These are phyloP conservation scores for Eutrema salsugineum DNA, from an alignment of 441 rosid species.

Conservation along the genomic window DNA sequence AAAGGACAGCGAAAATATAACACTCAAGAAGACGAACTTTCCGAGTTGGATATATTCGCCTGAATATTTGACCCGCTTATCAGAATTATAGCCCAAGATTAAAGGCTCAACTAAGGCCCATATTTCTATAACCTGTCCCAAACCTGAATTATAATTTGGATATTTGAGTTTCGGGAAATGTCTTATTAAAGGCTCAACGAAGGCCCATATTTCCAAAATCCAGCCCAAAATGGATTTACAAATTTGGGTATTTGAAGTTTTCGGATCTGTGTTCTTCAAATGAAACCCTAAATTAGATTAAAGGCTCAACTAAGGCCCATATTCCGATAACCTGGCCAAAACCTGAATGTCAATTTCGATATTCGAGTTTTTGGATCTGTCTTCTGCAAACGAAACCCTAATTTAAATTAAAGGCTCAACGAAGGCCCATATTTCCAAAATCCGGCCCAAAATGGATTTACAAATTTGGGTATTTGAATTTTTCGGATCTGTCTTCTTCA, in stretches of 20 bases:
- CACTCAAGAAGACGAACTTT: slow-evolving; percentile 8
- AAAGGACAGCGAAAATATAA: background rate
- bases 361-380: too few species aligned
- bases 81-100: background rate
- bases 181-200: too few species aligned
- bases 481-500: background rate
- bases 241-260: too few species aligned
- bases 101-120: background rate
- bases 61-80: background rate
- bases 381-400: too few species aligned
- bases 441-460: too few species aligned
- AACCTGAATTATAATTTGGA: too few species aligned
- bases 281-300: too few species aligned
- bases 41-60: slow-evolving; percentile 17
- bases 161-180: too few species aligned
- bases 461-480: too few species aligned
- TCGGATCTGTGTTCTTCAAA: background rate
- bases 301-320: background rate
- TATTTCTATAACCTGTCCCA: background rate
- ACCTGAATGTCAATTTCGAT: too few species aligned
- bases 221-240: too few species aligned
- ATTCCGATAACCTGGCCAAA: background rate
- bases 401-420: too few species aligned
- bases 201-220: background rate
- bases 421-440: background rate